Evolutionary conservation across 2,329 filamentous ascomycete species (phyloP).

Genomic region (Drechslerella dactyloides): DNA sequence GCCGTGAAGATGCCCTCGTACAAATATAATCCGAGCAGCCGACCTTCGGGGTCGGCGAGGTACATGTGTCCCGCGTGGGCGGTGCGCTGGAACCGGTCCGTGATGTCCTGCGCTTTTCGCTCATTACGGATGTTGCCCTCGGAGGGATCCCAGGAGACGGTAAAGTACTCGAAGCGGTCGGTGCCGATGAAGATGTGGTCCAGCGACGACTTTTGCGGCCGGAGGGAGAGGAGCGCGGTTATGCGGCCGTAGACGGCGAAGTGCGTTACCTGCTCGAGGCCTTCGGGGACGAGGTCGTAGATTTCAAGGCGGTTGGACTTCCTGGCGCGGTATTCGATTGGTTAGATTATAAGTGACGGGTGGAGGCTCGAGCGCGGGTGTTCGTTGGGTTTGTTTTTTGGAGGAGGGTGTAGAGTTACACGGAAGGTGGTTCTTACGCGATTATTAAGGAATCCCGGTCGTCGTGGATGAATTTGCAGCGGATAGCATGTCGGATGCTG

Average conservation of each 20-base stretch:
- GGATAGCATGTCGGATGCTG: slow-evolving; percentile 86
- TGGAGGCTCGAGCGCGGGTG: not conserved
- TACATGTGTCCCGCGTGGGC: slow-evolving; percentile 52
- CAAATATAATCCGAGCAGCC: slow-evolving; percentile 53
- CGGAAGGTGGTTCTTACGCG: slow-evolving; percentile 68
- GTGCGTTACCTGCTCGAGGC: slow-evolving; percentile 56
- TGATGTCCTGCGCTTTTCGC: slow-evolving; percentile 61
- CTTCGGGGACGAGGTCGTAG: slow-evolving; percentile 52
- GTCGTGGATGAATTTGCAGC: slow-evolving; percentile 74
- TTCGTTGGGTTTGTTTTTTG: slow-evolving; percentile 1
- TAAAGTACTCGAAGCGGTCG: slow-evolving; percentile 88
- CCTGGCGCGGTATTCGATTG: slow-evolving; percentile 29
- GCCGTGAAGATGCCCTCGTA: slow-evolving; percentile 54
- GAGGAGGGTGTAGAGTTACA: not conserved
- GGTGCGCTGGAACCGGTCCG: slow-evolving; percentile 53
- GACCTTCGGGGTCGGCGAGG: slow-evolving; percentile 52
- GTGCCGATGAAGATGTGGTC: slow-evolving; percentile 94
- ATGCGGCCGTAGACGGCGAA: slow-evolving; percentile 77
- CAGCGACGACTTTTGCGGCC: slow-evolving; percentile 73
- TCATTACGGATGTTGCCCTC: slow-evolving; percentile 67
- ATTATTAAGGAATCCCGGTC: slow-evolving; percentile 83
- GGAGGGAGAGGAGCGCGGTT: slow-evolving; percentile 80
- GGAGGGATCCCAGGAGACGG: slow-evolving; percentile 77
- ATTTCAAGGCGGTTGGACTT: slow-evolving; percentile 55
- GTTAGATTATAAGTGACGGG: slow-evolving; percentile 16